Evolutionary conservation across 2,329 filamentous ascomycete genomes (phyloP).

Genomic region (Fonsecaea erecta): DNA sequence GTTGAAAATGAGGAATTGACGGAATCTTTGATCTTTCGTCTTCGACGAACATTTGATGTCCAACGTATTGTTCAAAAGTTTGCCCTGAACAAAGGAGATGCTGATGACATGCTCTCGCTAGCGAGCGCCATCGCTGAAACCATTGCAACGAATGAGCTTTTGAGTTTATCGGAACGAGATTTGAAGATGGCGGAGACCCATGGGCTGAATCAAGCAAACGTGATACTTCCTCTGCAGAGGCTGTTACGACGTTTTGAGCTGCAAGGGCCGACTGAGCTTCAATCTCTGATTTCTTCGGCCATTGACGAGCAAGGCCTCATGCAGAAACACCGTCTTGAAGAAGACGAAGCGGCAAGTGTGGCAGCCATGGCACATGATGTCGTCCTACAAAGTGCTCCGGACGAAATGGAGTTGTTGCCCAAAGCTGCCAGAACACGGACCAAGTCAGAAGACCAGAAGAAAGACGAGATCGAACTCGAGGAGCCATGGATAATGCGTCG

Average conservation of each 20-base stretch:
- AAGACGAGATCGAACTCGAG: slow-evolving; percentile 46
- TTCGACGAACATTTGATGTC: slow-evolving; percentile 80
- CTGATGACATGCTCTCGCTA: slow-evolving; percentile 85
- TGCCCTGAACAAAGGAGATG: slow-evolving; percentile 84
- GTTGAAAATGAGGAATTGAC: slow-evolving; percentile 69
- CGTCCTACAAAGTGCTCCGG: slow-evolving; percentile 67
- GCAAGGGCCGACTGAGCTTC: slow-evolving; percentile 68
- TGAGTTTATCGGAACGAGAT: slow-evolving; percentile 40
- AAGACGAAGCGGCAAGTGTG: slow-evolving; percentile 71
- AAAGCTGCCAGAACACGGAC: slow-evolving; percentile 50
- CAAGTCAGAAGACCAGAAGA: slow-evolving; percentile 39
- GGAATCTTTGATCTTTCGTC: slow-evolving; percentile 69
- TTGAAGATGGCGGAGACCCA: slow-evolving; percentile 29
- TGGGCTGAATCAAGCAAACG: slow-evolving; percentile 39
- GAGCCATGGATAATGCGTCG: slow-evolving; percentile 68
- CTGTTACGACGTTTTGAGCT: slow-evolving; percentile 67
- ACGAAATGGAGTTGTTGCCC: slow-evolving; percentile 61
- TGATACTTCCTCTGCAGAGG: slow-evolving; percentile 37
- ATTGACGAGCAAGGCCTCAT: slow-evolving; percentile 94
- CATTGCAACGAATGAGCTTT: slow-evolving; percentile 59
- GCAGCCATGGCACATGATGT: slow-evolving; percentile 75
- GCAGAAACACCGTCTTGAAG: slow-evolving; percentile 76
- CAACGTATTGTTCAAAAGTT: slow-evolving; percentile 93
- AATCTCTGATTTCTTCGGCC: slow-evolving; percentile 71
- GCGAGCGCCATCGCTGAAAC: slow-evolving; percentile 80